Evolutionary conservation across 1,284 basidiomycete genomes (phyloP).

Genomic region (Tylopilus orsonianus): DNA sequence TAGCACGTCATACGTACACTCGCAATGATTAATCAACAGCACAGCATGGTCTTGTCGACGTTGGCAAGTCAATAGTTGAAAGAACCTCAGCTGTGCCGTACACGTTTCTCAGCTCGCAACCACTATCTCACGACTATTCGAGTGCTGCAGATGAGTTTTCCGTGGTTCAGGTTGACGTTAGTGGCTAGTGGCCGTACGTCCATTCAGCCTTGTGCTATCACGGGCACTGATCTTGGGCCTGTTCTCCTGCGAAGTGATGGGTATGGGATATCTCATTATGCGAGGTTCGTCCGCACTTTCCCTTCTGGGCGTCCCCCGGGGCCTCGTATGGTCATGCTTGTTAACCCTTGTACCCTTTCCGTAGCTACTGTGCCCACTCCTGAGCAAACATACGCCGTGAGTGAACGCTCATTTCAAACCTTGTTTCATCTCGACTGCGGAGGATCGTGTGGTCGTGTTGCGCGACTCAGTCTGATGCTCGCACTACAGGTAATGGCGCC

Average conservation of each 20-base stretch:
- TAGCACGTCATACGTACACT: constrained; percentile 5
- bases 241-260: constrained; percentile 46
- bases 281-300: constrained; percentile 45
- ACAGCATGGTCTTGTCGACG: constrained; percentile 12
- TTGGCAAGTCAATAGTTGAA: neutral
- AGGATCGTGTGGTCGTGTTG: neutral
- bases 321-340: constrained; percentile 7
- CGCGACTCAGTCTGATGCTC: too few species aligned
- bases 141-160: constrained; percentile 39
- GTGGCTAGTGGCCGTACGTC: constrained; percentile 49
- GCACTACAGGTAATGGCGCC: constrained; percentile 59
- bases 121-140: neutral
- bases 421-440: neutral
- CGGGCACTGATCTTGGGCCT: constrained; percentile 10
- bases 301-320: neutral
- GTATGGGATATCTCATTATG: constrained; percentile 64
- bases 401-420: constrained; percentile 11
- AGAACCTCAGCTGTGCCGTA: neutral
- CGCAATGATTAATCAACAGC: constrained; percentile 19
- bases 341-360: constrained; percentile 10
- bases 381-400: constrained; percentile 39
- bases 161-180: constrained; percentile 51
- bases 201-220: neutral
- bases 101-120: neutral
- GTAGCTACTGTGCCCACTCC: constrained; percentile 58